phyloP scores from a whole-genome alignment of 2,329 filamentous ascomycete species.

The Ophiostoma quercus region DNA sequence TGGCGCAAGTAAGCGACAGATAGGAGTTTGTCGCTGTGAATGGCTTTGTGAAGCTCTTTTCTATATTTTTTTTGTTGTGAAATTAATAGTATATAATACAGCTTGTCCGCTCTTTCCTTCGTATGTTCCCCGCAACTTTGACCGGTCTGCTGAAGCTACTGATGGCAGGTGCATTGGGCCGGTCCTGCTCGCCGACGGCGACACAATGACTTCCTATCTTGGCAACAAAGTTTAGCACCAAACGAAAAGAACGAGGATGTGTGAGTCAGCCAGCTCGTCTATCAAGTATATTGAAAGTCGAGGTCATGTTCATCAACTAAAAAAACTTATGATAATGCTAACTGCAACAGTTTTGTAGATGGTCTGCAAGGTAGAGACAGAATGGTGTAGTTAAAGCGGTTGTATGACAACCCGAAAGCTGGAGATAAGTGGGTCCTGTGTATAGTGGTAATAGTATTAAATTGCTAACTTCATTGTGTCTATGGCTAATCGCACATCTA shows the following conservation, averaged over 20 bases:
- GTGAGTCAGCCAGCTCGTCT: background rate
- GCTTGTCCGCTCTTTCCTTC: background rate
- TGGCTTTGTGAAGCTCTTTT: no score
- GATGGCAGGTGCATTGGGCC: background rate
- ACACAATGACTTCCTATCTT: slow-evolving; percentile 7
- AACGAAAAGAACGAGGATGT: background rate
- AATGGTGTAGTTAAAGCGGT: no score
- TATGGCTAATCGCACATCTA: no score
- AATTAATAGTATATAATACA: background rate
- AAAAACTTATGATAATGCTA: no score
- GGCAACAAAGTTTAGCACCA: background rate
- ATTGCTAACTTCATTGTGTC: no score
- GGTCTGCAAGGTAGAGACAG: no score
- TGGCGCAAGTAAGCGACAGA: background rate
- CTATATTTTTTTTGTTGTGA: background rate
- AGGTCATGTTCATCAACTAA: no score
- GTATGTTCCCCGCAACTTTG: background rate
- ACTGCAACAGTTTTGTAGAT: no score
- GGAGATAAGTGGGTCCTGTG: no score
- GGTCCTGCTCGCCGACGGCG: slow-evolving; percentile 1
- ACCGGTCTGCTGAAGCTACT: background rate
- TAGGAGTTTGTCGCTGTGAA: background rate
- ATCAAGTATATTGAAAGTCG: no score
- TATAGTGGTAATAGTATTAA: no score
- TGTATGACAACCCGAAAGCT: no score